A percentile compares a stretch with the other conserved stretches of the same genome.
These are phyloP conservation scores for Dissophora ornata DNA, from an alignment of 192 early-diverging fungal genomes.

Conservation along the genomic window DNA sequence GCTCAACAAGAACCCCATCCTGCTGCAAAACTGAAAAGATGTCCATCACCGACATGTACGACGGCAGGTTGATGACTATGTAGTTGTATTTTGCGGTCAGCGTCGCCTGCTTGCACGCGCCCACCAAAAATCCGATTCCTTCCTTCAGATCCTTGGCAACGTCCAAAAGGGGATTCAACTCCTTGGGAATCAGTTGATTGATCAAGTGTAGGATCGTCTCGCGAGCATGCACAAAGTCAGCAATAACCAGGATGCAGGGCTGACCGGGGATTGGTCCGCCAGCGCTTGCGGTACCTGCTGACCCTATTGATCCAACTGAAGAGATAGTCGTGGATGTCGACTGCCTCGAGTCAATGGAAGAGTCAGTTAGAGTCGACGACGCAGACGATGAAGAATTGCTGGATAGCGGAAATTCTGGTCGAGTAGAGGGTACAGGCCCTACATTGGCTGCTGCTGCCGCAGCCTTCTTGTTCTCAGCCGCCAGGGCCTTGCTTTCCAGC, in stretches of 20 bases:
- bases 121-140: slow-evolving; percentile 50
- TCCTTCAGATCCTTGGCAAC: slow-evolving; percentile 55
- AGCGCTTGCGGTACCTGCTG: not conserved
- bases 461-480: slow-evolving; percentile 31
- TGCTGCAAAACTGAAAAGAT: slow-evolving; percentile 38
- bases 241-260: slow-evolving; percentile 56
- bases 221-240: slow-evolving; percentile 54
- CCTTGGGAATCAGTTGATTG: slow-evolving; percentile 34
- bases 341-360: slow-evolving; percentile 11
- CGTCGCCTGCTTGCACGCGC: slow-evolving; percentile 15
- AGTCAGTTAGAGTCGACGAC: slow-evolving; percentile 2
- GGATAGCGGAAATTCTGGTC: not conserved
- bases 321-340: slow-evolving; percentile 1
- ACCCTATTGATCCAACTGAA: not conserved
- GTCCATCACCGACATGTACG: slow-evolving; percentile 58
- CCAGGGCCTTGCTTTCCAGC: slow-evolving; percentile 38
- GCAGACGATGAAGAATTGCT: slow-evolving; percentile 18
- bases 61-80: slow-evolving; percentile 59
- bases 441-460: slow-evolving; percentile 9
- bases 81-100: slow-evolving; percentile 48
- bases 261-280: not conserved
- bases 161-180: slow-evolving; percentile 45
- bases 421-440: not conserved
- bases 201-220: slow-evolving; percentile 57
- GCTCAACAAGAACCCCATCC: slow-evolving; percentile 26